Conservation (phyloP, 192 early-diverging fungal genomes). For the Backusella morwellensis region DNA sequence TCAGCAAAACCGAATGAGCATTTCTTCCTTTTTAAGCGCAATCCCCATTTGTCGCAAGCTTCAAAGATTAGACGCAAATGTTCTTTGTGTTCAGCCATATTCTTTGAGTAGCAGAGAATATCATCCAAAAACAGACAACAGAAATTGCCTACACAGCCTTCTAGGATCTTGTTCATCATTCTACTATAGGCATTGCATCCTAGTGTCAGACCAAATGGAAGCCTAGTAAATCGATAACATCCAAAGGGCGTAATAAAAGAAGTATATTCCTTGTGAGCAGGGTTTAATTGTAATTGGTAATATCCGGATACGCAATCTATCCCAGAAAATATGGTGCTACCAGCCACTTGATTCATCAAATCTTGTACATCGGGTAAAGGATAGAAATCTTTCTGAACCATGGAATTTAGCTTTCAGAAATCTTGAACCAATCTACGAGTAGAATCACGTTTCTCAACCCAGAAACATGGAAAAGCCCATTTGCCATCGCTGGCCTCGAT, state of each 20-base stretch:
- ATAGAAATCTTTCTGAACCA: slow-evolving; percentile 38
- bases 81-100: slow-evolving; percentile 20
- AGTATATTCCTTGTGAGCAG: neutral
- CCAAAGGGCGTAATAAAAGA: slow-evolving; percentile 37
- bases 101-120: slow-evolving; percentile 27
- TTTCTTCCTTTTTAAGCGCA: neutral
- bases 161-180: slow-evolving; percentile 3
- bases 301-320: slow-evolving; percentile 19
- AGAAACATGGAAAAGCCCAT: slow-evolving; percentile 33
- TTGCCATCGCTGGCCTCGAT: neutral
- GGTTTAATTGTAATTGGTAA: slow-evolving; percentile 10
- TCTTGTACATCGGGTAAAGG: slow-evolving; percentile 41
- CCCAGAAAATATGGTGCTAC: slow-evolving; percentile 25
- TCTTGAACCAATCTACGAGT: slow-evolving; percentile 37
- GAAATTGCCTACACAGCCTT: neutral
- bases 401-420: slow-evolving; percentile 40
- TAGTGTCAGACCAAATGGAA: slow-evolving; percentile 64
- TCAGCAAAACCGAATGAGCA: neutral
- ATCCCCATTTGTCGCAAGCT: neutral
- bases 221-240: slow-evolving; percentile 48
- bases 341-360: slow-evolving; percentile 14
- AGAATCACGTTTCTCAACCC: slow-evolving; percentile 38
- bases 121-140: slow-evolving; percentile 32
- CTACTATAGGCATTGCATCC: slow-evolving; percentile 54
- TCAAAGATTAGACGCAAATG: slow-evolving; percentile 23